A percentile compares a stretch with the other conserved stretches of the same genome.
Conservation (phyloP, 179 eudicot genomes). For the Camellia oleifera region DNA sequence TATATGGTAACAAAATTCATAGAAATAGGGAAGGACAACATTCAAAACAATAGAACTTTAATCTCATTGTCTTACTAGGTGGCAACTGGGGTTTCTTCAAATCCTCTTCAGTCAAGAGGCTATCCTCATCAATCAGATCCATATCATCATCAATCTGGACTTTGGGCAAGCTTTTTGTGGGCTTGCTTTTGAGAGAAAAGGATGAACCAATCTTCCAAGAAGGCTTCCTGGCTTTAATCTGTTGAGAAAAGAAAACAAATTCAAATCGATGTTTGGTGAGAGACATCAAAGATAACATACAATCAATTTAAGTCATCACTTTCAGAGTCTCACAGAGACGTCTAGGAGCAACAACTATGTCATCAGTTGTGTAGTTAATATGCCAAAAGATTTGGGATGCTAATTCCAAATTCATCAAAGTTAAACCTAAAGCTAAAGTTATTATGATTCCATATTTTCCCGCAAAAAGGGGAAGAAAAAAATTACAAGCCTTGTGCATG, state of each 20-base stretch:
- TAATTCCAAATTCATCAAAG: background rate
- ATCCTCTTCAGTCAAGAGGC: conserved; percentile 90
- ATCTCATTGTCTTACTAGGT: conserved; percentile 36
- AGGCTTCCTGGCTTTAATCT: conserved; percentile 68
- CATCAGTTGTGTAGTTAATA: background rate
- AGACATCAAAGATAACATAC: background rate
- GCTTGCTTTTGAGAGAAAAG: conserved; percentile 63
- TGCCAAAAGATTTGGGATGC: background rate
- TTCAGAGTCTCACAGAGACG: background rate
- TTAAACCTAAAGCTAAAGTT: background rate
- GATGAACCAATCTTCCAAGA: conserved; percentile 93
- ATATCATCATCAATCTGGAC: conserved; percentile 69
- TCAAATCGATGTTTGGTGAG: background rate
- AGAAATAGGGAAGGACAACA: too few species aligned
- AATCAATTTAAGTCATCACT: background rate
- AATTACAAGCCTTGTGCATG: background rate
- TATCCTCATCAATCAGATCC: conserved; percentile 94
- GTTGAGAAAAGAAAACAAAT: conserved; percentile 8
- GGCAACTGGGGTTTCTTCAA: conserved; percentile 75
- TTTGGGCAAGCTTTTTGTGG: conserved; percentile 56
- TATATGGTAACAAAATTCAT: background rate
- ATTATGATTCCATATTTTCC: background rate
- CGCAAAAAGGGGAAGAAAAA: too few species aligned
- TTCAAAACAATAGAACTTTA: background rate
- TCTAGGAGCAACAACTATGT: background rate